phyloP scores from a whole-genome alignment of 2,329 filamentous ascomycete species.

The Arthrobotrys pseudoclavata region DNA sequence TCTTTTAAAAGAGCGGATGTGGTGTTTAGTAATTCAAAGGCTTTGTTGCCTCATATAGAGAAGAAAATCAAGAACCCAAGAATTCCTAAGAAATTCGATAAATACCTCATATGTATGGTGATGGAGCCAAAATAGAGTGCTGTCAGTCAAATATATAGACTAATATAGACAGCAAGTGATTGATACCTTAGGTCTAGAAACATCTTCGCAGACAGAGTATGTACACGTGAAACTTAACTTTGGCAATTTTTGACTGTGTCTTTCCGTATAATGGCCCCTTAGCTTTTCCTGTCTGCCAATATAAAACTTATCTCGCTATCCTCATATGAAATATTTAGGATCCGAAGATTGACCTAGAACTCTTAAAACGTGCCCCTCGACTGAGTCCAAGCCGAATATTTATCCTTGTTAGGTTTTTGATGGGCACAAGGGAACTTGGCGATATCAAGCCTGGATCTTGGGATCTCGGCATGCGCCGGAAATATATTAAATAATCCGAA shows the following conservation, averaged over 20 bases:
- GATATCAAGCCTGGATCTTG: conserved; percentile 33
- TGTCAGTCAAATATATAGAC: neutral
- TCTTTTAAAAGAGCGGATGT: conserved; percentile 2
- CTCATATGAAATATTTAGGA: neutral
- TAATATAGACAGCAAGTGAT: neutral
- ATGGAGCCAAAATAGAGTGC: neutral
- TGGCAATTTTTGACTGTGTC: too few relatives aligned
- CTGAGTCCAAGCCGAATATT: neutral
- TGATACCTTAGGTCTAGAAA: too few relatives aligned
- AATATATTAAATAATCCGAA: conserved; percentile 38
- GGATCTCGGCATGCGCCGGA: conserved; percentile 34
- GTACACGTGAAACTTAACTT: neutral
- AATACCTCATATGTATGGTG: neutral
- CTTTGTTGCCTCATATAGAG: neutral
- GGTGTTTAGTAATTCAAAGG: neutral
- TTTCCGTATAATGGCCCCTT: too few relatives aligned
- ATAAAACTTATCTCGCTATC: too few relatives aligned
- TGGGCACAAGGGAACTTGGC: conserved; percentile 29
- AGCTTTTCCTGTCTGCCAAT: too few relatives aligned
- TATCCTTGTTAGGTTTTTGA: conserved; percentile 8
- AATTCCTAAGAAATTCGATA: neutral
- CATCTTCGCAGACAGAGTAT: neutral
- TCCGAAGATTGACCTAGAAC: neutral
- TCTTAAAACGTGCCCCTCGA: neutral
- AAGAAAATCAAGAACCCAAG: neutral